Evolutionary conservation across 768 basidiomycete species (phyloP), one percentile per base, ranked within the genome.

Genomic region (Trametes maxima): DNA sequence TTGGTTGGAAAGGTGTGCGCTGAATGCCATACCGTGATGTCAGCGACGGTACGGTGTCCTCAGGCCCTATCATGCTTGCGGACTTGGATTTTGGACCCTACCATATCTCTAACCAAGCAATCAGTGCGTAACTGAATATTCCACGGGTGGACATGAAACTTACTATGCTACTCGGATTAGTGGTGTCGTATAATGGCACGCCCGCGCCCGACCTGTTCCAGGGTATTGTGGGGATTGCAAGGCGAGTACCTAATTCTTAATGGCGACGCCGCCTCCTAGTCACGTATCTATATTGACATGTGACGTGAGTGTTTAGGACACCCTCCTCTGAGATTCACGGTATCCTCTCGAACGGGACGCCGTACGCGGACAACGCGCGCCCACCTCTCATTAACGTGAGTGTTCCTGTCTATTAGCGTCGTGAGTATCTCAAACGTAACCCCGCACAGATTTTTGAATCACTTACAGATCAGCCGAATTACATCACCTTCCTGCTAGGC

Each of bases 401-500:
- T 12, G 2, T n/a, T 22, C 44, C n/a, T n/a, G 12, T n/a, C 39
- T 4, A 40, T 3, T 3, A 3, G 44, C 17, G n/a, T 10, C n/a
- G 16, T n/a, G n/a, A 10, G 44, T 17, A n/a, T 22, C n/a, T 45
- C 10, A 16, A 19, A 10, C 44, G n/a, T 3, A 17, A 45, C n/a
- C 21, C 10, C 5, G 17, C 21, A 17, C 22, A 57, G 55, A 21
- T 59, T 6, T 55, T 61, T 16, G 21, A 10, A 8, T 28, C 35
- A 7, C 16, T 25, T n/a, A n/a, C 33, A 16, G 46, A 53, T 5
- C 33, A 46, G 36, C 62, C 50, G 2, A 63, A 51, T 16, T 54
- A 53, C 52, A 39, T 48, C 35, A 48, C 62, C 7, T 63, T 63
- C 40, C 51, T 57, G 19, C 21, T 63, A 37, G 39, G 37, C 10